Evolutionary conservation across 306 rosid species (phyloP).

Genomic region (Urtica urens): DNA sequence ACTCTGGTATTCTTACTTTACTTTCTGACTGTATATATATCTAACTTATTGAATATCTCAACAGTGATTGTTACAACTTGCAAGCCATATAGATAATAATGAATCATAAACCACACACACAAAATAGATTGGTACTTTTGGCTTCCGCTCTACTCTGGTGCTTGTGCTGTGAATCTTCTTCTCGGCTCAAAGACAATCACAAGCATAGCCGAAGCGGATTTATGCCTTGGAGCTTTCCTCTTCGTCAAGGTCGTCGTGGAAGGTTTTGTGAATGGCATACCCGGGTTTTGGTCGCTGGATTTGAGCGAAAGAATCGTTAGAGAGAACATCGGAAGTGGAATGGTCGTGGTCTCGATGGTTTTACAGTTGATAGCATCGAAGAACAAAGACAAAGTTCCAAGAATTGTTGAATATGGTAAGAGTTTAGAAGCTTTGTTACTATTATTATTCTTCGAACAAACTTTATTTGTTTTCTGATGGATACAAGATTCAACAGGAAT

Average conservation of each 20-base stretch:
- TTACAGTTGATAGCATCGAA: slow-evolving; percentile 26
- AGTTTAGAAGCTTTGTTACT: not conserved
- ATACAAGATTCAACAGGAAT: slow-evolving; percentile 29
- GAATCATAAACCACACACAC: not conserved
- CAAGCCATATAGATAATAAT: not conserved
- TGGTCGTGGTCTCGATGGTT: slow-evolving; percentile 33
- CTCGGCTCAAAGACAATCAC: slow-evolving; percentile 16
- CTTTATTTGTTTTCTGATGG: not conserved
- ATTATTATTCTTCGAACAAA: not conserved
- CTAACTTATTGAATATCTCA: not conserved
- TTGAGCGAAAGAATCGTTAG: slow-evolving; percentile 50
- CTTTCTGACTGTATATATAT: not conserved
- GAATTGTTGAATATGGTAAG: slow-evolving; percentile 34
- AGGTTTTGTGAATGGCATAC: slow-evolving; percentile 21
- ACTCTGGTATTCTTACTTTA: slow-evolving; percentile 29
- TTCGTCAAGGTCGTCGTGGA: slow-evolving; percentile 35
- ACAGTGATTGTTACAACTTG: not conserved
- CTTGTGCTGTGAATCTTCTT: slow-evolving; percentile 39
- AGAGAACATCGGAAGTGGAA: slow-evolving; percentile 47
- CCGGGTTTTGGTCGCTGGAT: slow-evolving; percentile 50
- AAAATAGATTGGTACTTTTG: slow-evolving; percentile 64
- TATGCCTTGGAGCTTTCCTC: slow-evolving; percentile 32
- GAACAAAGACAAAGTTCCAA: slow-evolving; percentile 2
- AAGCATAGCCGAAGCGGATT: slow-evolving; percentile 18
- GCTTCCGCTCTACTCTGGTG: slow-evolving; percentile 49